These are phyloP conservation scores for Ophiostoma novo-ulmi DNA, from an alignment of 2,329 filamentous ascomycete genomes.

Conservation along the genomic window DNA sequence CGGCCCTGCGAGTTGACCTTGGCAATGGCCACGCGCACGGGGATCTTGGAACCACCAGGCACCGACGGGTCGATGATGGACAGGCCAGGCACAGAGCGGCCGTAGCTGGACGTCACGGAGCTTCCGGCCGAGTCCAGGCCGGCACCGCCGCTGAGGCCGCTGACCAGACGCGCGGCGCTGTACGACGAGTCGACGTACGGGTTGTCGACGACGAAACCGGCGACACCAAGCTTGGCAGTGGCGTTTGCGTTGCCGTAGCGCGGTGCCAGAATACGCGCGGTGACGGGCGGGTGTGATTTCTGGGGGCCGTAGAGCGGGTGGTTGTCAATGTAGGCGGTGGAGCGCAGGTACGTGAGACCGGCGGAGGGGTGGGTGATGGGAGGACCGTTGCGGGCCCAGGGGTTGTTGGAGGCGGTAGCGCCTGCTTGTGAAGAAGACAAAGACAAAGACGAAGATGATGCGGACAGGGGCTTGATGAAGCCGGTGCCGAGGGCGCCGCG, in stretches of 20 bases:
- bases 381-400: slow-evolving; percentile 51
- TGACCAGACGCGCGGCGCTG: slow-evolving; percentile 31
- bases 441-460: slow-evolving; percentile 31
- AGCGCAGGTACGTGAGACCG: slow-evolving; percentile 58
- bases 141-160: background rate
- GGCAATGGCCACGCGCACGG: slow-evolving; percentile 43
- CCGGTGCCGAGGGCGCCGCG: slow-evolving; percentile 27
- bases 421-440: slow-evolving; percentile 27
- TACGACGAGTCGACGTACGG: slow-evolving; percentile 42
- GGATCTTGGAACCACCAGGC: slow-evolving; percentile 51
- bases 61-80: slow-evolving; percentile 43
- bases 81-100: slow-evolving; percentile 34
- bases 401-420: slow-evolving; percentile 31
- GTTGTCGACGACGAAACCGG: slow-evolving; percentile 48
- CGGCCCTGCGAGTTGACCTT: slow-evolving; percentile 48
- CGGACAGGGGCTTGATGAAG: background rate
- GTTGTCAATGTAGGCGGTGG: slow-evolving; percentile 51
- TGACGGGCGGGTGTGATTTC: slow-evolving; percentile 43
- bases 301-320: slow-evolving; percentile 59
- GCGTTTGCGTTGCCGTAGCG: slow-evolving; percentile 30
- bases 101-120: background rate
- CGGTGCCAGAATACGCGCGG: slow-evolving; percentile 49
- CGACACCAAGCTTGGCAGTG: slow-evolving; percentile 48
- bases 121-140: background rate
- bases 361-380: slow-evolving; percentile 58